Evolutionary conservation across 148 eudicot genomes (phyloP), one percentile per base, ranked within the genome.

Genomic region (Rhododendron williamsianum): DNA sequence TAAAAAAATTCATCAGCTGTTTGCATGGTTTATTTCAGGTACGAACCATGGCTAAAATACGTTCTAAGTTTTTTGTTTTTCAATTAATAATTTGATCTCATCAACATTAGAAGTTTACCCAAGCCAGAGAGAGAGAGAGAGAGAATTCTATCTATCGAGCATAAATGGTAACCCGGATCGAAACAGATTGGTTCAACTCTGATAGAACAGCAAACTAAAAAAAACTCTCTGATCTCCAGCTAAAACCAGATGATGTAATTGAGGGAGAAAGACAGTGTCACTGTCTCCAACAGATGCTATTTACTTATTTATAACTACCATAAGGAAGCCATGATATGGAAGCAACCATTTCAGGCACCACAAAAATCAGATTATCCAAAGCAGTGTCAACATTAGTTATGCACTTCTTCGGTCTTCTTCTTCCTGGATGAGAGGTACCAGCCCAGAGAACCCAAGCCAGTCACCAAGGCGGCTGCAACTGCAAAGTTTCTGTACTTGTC

Each of bases 401-500:
- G 98, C 10, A 93, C 94, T 91, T 95, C 98, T 86, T 92, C 99
- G 0, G 95, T 49, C 90, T 94, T 91, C 89, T 90, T 94, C 46
- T 90, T 87, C 45, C 82, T 87, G 16, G 96, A 89, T 36, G 81
- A 82, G 87, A 85, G 51, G 87, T 91, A 97, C 99, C 98, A 97
- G 16, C 98, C 98, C 13, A 84, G 43, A 69, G 92, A 97, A 90
- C 92, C 93, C 25, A 90, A 38, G 72, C 82, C 88, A 76, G 96
- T 92, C 36, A 90, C 86, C 33, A 84, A 83, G 56, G 96, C 99
- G 79, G 98, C 98, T 46, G 92, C 83, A 84, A 97, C 93, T 76
- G 91, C 98, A 88, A 95, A 93, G 92, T 95, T 97, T 43, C 92
- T 87, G 92, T 88, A 48, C 87, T 93, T 94, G 90, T 97, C 95